Evolutionary conservation across 805 yeast species (phyloP).

Genomic region (Metschnikowia bowlesiae): DNA sequence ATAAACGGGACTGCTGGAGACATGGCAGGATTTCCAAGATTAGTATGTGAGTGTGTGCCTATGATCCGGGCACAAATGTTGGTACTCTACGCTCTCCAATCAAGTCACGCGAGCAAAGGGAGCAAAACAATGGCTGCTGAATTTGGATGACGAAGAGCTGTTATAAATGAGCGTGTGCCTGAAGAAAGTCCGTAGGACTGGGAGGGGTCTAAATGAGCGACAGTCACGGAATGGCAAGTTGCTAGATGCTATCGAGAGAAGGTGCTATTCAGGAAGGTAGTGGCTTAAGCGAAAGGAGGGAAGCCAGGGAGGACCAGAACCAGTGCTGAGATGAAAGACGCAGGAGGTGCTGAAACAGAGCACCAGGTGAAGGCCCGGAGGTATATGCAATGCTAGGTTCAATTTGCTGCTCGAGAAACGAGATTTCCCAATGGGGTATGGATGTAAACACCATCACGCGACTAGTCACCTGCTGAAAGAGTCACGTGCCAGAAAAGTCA

Average conservation of each 20-base stretch:
- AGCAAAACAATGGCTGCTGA: too few species aligned
- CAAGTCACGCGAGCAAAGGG: too few species aligned
- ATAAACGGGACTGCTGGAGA: constrained; percentile 57
- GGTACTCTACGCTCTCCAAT: too few species aligned
- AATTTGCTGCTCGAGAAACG: neutral
- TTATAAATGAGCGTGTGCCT: too few species aligned
- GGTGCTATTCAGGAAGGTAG: too few species aligned
- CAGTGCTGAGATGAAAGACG: neutral
- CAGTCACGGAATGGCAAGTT: neutral
- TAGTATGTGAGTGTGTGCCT: too few species aligned
- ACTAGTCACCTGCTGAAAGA: too few species aligned
- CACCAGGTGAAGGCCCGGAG: neutral
- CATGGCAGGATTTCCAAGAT: constrained; percentile 6
- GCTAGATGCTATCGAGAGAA: neutral
- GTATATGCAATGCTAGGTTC: neutral
- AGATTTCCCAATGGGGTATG: constrained; percentile 12
- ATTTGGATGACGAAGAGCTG: too few species aligned
- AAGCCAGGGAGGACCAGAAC: neutral
- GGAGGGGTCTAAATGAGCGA: neutral
- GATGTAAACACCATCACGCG: constrained; percentile 8
- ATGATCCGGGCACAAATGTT: too few species aligned
- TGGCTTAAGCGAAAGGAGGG: neutral
- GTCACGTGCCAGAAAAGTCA: constrained; percentile 4
- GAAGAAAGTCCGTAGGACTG: too few species aligned
- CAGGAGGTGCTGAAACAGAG: neutral